These are phyloP conservation scores for Solanum appendiculatum DNA, from an alignment of 257 asterid species.

Conservation along the genomic window DNA sequence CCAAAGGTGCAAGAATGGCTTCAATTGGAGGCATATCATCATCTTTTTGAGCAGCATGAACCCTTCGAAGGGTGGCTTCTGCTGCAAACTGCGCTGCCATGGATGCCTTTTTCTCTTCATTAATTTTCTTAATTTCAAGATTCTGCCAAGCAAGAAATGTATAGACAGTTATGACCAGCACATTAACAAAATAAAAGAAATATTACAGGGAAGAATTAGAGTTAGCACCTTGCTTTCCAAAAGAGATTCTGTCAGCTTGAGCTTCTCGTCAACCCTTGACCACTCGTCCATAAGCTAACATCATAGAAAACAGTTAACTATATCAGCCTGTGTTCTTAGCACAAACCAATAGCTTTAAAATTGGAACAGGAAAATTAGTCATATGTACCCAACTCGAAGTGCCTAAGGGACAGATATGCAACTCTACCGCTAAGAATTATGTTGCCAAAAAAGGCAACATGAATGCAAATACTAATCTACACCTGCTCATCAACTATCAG, in stretches of 20 bases:
- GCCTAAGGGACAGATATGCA: background rate
- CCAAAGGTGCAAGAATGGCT: constrained; percentile 94
- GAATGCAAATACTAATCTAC: background rate
- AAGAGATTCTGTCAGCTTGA: constrained; percentile 79
- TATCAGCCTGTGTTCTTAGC: background rate
- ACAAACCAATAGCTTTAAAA: background rate
- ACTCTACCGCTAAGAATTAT: background rate
- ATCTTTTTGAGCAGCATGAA: constrained; percentile 93
- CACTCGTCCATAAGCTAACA: constrained; percentile 73
- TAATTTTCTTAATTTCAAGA: constrained; percentile 92
- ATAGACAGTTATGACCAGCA: background rate
- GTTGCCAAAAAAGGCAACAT: background rate
- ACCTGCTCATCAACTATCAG: background rate
- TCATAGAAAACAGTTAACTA: background rate
- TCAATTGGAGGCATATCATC: constrained; percentile 99
- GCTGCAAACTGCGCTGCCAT: constrained; percentile 99
- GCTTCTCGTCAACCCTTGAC: constrained; percentile 78
- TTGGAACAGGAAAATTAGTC: background rate
- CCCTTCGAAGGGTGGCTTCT: constrained; percentile 97
- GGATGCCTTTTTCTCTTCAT: constrained; percentile 94
- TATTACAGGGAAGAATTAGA: background rate
- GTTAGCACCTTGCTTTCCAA: constrained; percentile 77
- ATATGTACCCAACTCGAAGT: background rate
- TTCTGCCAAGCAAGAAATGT: constrained; percentile 34
- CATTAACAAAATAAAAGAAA: background rate